Evolutionary conservation across 2,329 filamentous ascomycete species (phyloP), one percentile per base, ranked within the genome.

Genomic region (Pseudogymnoascus sp.): DNA sequence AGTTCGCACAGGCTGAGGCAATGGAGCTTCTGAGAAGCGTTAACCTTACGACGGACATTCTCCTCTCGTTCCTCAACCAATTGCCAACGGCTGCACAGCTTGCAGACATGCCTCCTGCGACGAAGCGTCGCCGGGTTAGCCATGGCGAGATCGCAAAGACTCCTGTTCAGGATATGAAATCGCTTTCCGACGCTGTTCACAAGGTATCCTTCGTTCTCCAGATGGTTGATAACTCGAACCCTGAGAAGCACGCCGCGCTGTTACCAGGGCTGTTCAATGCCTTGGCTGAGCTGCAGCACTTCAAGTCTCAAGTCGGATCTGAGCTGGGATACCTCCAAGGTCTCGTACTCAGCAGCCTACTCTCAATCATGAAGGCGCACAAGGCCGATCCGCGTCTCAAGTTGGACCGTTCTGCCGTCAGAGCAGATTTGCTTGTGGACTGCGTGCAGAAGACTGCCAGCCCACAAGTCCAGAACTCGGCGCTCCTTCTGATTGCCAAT

Each of bases 391-490:
- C 78, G 68, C 74, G 73, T 33, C 75, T 87, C 38, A 81, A 82
- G 61, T 85, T 95, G 60, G 90, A 95, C 71, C 83, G 84, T 48
- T 86, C 89, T 2, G 85, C 85, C 35, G 88, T 96, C 37, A 86
- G 95, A 61, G 89, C 90, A 2, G 94, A 99, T 71, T 75, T 97
- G 48, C 84, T 99, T 59, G 91, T 97, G 56, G 92, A 95, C 69
- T 96, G 92, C 75, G 89, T 99, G 45, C 89, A 95, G 69, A 92
- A 90, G 63, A 95, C 92, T 0, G 84, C 89, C 23, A 96, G 89
- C 71, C 91, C 92, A 0, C 90, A 96, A 64, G 91, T 99, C 5
- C 95, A 97, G 71, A 96, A 95, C 69, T 85, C 88, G 5, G 92
- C 94, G 3, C 79, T 99, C 12, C 82, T 97, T 7, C 78, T 99